Conservation (phyloP, 2,329 filamentous ascomycete genomes). For the Venturia effusa region DNA sequence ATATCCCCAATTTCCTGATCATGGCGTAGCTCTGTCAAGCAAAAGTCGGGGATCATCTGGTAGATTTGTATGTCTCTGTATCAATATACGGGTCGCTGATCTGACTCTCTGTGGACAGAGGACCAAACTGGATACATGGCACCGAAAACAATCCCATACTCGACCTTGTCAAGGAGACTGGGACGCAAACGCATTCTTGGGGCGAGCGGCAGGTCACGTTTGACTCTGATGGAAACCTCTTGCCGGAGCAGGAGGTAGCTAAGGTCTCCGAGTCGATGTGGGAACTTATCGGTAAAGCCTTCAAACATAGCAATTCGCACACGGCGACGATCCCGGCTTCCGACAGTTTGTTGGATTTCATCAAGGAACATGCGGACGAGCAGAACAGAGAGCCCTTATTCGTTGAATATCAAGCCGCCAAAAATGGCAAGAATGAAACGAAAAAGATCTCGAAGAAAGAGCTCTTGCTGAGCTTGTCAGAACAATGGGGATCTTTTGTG, state of each 20-base stretch:
- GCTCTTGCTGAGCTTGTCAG: constrained; percentile 42
- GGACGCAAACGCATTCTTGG: constrained; percentile 41
- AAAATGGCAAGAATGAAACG: constrained; percentile 16
- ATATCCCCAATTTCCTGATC: constrained; percentile 29
- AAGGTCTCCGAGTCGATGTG: constrained; percentile 46
- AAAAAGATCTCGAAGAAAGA: constrained; percentile 31
- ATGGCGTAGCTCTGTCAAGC: constrained; percentile 36
- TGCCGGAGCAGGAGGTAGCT: constrained; percentile 32
- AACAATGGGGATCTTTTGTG: constrained; percentile 62
- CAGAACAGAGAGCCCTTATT: constrained; percentile 22
- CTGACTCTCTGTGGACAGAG: constrained; percentile 29
- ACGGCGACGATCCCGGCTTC: constrained; percentile 40
- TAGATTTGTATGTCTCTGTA: constrained; percentile 43
- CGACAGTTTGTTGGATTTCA: constrained; percentile 47
- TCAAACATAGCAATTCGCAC: constrained; percentile 52
- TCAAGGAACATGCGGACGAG: constrained; percentile 38
- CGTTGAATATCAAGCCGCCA: neutral
- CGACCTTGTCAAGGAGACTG: constrained; percentile 52
- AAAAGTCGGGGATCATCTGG: constrained; percentile 35
- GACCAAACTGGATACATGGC: constrained; percentile 75
- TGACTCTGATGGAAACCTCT: constrained; percentile 42
- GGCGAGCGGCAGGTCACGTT: constrained; percentile 46
- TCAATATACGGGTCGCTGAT: constrained; percentile 13
- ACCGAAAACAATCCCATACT: constrained; percentile 60
- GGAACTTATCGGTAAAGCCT: constrained; percentile 57